Conservation (phyloP, 208 protist species). For the Leishmania mexicana region DNA sequence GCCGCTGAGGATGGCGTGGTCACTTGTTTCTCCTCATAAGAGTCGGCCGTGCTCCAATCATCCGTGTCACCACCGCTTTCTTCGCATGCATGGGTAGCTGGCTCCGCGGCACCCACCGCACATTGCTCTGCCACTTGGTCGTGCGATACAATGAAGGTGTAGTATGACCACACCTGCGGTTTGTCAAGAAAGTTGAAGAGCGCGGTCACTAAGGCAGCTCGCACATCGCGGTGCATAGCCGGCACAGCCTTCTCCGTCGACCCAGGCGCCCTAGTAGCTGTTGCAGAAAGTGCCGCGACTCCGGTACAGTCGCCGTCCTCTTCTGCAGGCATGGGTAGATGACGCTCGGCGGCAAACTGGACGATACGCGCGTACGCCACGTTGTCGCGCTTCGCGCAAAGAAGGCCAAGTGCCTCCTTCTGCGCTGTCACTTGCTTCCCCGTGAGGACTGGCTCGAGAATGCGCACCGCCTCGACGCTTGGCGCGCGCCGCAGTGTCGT, state of each 20-base stretch:
- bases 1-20: slow-evolving; percentile 10
- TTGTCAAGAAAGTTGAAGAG: slow-evolving; percentile 28
- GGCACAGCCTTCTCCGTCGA: neutral
- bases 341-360: slow-evolving; percentile 20
- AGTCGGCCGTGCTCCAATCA: neutral
- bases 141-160: neutral
- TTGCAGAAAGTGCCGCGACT: neutral
- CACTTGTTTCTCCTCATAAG: neutral
- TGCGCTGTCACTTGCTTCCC: slow-evolving; percentile 20
- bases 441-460: slow-evolving; percentile 17
- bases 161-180: slow-evolving; percentile 29
- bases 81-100: neutral
- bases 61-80: neutral
- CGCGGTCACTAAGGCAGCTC: slow-evolving; percentile 17
- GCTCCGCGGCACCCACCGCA: neutral
- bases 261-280: neutral
- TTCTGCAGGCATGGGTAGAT: slow-evolving; percentile 19
- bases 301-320: neutral
- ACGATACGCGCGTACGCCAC: slow-evolving; percentile 18
- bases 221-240: slow-evolving; percentile 35
- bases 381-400: slow-evolving; percentile 23
- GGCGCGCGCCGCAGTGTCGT: slow-evolving; percentile 12
- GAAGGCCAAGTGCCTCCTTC: slow-evolving; percentile 28
- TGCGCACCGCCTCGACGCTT: slow-evolving; percentile 14
- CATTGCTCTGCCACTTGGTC: neutral